Conservation (phyloP, 176 grass and related monocot species). For the Paspalum vaginatum region DNA sequence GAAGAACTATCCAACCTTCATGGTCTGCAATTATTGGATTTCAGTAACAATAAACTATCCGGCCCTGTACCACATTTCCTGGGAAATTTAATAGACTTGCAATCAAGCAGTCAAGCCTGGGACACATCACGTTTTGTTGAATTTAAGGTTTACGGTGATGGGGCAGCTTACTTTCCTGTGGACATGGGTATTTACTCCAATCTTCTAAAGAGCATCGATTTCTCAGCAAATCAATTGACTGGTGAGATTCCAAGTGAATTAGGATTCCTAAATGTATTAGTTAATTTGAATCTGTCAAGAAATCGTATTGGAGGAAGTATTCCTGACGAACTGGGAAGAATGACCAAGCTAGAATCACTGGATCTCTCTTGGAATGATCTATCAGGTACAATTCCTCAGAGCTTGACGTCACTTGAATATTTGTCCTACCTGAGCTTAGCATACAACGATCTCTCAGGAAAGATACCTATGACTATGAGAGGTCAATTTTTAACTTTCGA, state of each 20-base stretch:
- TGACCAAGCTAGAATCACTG: neutral
- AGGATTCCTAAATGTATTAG: neutral
- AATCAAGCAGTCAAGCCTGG: neutral
- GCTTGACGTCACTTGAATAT: fast-evolving
- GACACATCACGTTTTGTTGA: neutral
- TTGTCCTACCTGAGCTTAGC: neutral
- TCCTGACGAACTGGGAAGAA: neutral
- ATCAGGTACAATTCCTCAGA: constrained; percentile 28
- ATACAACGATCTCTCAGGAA: constrained; percentile 27
- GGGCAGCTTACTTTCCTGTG: neutral
- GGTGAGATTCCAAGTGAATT: constrained; percentile 27
- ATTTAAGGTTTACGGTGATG: neutral
- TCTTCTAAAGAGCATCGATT: too few relatives aligned
- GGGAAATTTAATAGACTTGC: constrained; percentile 13
- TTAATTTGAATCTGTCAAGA: neutral
- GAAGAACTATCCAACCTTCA: constrained; percentile 9
- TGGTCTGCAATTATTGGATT: neutral
- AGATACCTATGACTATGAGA: fast-evolving
- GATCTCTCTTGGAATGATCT: constrained; percentile 38
- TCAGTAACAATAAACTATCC: neutral
- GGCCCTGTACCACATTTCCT: neutral
- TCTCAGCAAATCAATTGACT: constrained; percentile 15
- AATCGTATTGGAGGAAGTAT: constrained; percentile 24
- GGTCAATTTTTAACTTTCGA: fast-evolving
- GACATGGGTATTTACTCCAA: too few relatives aligned